A percentile compares a stretch with the other conserved stretches of the same genome.
Conservation (phyloP, 257 asterid species). For the Nicotiana paniculata region DNA sequence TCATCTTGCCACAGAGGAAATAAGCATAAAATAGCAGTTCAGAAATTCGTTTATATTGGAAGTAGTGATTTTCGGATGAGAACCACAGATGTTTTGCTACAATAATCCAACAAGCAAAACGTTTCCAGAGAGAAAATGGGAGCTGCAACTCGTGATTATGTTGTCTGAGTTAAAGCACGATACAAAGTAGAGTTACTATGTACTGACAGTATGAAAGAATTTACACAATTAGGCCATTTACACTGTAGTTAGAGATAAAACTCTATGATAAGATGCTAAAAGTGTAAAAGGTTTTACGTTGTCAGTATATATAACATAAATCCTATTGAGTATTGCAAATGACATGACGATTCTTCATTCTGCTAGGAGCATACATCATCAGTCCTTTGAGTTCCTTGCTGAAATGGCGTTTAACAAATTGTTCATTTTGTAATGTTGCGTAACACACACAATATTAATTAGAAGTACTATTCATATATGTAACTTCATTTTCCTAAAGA, state of each 20-base stretch:
- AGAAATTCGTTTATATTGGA: background rate
- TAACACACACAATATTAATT: background rate
- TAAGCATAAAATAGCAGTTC: background rate
- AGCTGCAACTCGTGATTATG: background rate
- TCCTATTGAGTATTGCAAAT: background rate
- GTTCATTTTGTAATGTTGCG: background rate
- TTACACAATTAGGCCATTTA: no score
- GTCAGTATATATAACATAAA: background rate
- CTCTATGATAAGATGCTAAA: no score
- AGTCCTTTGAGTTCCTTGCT: background rate
- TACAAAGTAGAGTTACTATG: no score
- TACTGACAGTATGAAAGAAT: no score
- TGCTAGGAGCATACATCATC: background rate
- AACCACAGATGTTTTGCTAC: background rate
- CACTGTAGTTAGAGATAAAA: no score
- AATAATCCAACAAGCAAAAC: background rate
- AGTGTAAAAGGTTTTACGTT: background rate
- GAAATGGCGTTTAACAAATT: background rate
- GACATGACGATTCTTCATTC: constrained; percentile 1
- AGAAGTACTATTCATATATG: background rate
- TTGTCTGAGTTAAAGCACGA: no score
- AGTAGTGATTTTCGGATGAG: background rate
- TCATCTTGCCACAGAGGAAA: background rate
- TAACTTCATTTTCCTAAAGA: background rate
- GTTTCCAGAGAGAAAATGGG: background rate